phyloP scores from a whole-genome alignment of 2,329 filamentous ascomycete species.

The Penicillium sp. region DNA sequence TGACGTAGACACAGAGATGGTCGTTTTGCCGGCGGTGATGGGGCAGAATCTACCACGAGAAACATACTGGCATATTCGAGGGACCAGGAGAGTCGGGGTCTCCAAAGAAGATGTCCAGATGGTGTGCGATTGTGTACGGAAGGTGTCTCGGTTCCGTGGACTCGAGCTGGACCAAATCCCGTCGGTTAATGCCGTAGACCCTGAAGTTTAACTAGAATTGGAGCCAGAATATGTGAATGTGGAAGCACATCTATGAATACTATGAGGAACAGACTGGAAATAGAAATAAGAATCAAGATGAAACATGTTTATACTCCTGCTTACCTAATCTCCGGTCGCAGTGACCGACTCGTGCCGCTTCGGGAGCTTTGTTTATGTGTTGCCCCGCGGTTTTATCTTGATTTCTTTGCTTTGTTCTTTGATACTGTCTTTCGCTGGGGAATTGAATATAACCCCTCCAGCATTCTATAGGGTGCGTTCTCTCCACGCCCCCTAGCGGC shows the following conservation, averaged over 20 bases:
- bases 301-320: neutral
- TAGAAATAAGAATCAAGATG: neutral
- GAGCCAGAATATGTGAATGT: neutral
- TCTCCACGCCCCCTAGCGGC: constrained; percentile 23
- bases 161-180: constrained; percentile 6
- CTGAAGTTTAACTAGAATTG: neutral
- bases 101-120: constrained; percentile 37
- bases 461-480: constrained; percentile 22
- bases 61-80: constrained; percentile 43
- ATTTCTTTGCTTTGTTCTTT: neutral
- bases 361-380: constrained; percentile 39
- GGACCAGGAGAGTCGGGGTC: constrained; percentile 36
- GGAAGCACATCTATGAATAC: neutral
- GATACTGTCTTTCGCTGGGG: neutral
- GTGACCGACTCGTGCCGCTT: constrained; percentile 29
- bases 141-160: constrained; percentile 13
- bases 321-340: constrained; percentile 12
- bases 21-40: constrained; percentile 41
- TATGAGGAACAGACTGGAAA: no score
- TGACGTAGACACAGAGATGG: constrained; percentile 39
- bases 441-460: neutral
- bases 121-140: constrained; percentile 15
- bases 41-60: constrained; percentile 36
- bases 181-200: neutral
- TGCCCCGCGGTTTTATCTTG: constrained; percentile 19